A percentile compares a stretch with the other conserved stretches of the same genome.
These are phyloP conservation scores for Tulasnella sp. DNA, from an alignment of 768 basidiomycete species.

Conservation along the genomic window DNA sequence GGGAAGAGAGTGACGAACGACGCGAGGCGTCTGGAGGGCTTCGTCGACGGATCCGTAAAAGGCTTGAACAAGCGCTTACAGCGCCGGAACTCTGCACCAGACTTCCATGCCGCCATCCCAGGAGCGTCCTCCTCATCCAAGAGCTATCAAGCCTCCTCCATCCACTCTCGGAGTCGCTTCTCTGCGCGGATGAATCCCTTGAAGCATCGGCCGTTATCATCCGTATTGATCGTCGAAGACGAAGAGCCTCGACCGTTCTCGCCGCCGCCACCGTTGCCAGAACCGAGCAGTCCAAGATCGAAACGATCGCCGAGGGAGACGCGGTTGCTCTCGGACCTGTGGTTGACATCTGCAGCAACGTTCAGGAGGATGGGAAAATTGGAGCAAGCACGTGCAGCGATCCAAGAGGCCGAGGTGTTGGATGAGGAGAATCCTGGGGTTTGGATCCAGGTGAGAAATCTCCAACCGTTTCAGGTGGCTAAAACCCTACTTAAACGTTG, in stretches of 20 bases:
- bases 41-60: slow-evolving; percentile 5
- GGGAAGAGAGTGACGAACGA: slow-evolving; percentile 10
- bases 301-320: slow-evolving; percentile 42
- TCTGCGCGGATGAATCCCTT: slow-evolving; percentile 1
- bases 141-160: slow-evolving; percentile 67
- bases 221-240: slow-evolving; percentile 2
- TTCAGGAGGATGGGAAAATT: slow-evolving; percentile 82
- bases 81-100: slow-evolving; percentile 62
- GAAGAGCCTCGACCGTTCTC: slow-evolving; percentile 11
- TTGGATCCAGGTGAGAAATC: slow-evolving; percentile 75
- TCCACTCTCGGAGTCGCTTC: slow-evolving; percentile 54
- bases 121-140: slow-evolving; percentile 29
- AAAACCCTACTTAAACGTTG: background rate
- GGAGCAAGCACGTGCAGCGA: slow-evolving; percentile 80
- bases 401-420: slow-evolving; percentile 87
- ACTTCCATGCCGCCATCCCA: slow-evolving; percentile 55
- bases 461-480: background rate
- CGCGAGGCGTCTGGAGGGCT: slow-evolving; percentile 4
- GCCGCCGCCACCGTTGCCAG: slow-evolving; percentile 34
- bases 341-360: slow-evolving; percentile 90
- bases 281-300: slow-evolving; percentile 29
- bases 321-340: slow-evolving; percentile 68
- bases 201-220: background rate
- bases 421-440: slow-evolving; percentile 81
- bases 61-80: slow-evolving; percentile 29